Evolutionary conservation across 495 filamentous ascomycete species (phyloP), one percentile per base, ranked within the genome.

Genomic region (Xanthoparmelia taractica): DNA sequence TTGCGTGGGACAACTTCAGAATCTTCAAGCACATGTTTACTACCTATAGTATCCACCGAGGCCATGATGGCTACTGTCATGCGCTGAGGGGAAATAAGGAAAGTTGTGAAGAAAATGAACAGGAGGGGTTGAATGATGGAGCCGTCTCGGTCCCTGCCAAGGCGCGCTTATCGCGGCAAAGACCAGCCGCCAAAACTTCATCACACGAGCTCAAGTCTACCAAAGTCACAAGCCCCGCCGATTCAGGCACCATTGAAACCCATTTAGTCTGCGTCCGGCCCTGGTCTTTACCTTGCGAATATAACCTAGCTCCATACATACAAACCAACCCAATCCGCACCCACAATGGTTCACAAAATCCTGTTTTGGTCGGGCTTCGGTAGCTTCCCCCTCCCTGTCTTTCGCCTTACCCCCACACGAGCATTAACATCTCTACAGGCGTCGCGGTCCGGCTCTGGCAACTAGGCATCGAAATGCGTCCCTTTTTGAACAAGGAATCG

Each of bases 311-410:
- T 37, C 41, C 23, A 12, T 38, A 33, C n/a, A 23, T 27, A 2
- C 2, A 25, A 8, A 13, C 59, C 63, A 72, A 54, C 38, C 57
- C 18, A 37, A 60, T 45, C 8, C 45, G 25, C 66, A 67, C 72
- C 59, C 62, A 71, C 52, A 65, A 83, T 85, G 84, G 84, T 88
- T 15, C 25, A 52, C 81, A 91, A 91, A 79, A 82, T 96, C 75
- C 76, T 96, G 75, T 96, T 97, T 85, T 98, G 94, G 94, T 83
- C 84, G 71, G 88, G 89, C 83, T 96, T 97, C 85, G 94, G 94
- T 98, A 87, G 45, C 43, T 47, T 8, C 23, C 71, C 80, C 77
- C 64, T 63, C 60, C 64, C 40, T 52, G 52, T 63, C 55, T 63
- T 38, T 58, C 59, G 60, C 62, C 52, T 57, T 67, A 18, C 17